A percentile compares a stretch with the other conserved stretches of the same genome.
Conservation (phyloP, 805 yeast species). For the Naumovozyma dairenensis region DNA sequence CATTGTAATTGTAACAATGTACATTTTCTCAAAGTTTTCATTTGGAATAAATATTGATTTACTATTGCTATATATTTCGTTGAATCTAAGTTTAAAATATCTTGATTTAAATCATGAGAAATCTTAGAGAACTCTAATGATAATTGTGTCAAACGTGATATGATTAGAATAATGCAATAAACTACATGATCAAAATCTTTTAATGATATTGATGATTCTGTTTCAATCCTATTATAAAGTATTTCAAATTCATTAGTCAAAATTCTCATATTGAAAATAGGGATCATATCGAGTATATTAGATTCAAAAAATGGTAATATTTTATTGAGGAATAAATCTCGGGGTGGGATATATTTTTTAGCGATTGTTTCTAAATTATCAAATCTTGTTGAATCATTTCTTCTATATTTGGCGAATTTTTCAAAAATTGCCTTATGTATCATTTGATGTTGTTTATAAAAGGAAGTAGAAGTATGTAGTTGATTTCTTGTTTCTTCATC, state of each 20-base stretch:
- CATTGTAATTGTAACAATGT: constrained; percentile 23
- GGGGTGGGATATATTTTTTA: constrained; percentile 12
- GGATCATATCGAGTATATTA: constrained; percentile 15
- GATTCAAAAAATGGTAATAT: constrained; percentile 18
- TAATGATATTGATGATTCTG: constrained; percentile 4
- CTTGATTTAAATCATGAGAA: constrained; percentile 2
- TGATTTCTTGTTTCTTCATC: constrained; percentile 1
- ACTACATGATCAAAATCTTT: constrained; percentile 21
- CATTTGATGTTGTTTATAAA: constrained; percentile 11
- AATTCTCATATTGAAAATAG: constrained; percentile 16
- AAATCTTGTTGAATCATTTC: constrained; percentile 10
- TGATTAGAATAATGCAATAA: constrained; percentile 16
- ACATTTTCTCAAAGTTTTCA: constrained; percentile 21
- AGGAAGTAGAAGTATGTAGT: background rate
- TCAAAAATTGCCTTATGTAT: constrained; percentile 21
- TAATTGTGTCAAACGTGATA: constrained; percentile 17
- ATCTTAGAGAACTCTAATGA: constrained; percentile 16
- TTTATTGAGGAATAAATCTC: constrained; percentile 10
- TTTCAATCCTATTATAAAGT: constrained; percentile 12
- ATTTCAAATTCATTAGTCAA: constrained; percentile 9
- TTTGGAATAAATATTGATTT: constrained; percentile 16
- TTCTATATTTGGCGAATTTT: constrained; percentile 21
- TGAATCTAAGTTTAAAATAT: constrained; percentile 14
- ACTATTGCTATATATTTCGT: constrained; percentile 18
- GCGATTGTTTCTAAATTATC: constrained; percentile 3